Conservation (phyloP, 202 grass and related monocot genomes). For the Setaria italica region DNA sequence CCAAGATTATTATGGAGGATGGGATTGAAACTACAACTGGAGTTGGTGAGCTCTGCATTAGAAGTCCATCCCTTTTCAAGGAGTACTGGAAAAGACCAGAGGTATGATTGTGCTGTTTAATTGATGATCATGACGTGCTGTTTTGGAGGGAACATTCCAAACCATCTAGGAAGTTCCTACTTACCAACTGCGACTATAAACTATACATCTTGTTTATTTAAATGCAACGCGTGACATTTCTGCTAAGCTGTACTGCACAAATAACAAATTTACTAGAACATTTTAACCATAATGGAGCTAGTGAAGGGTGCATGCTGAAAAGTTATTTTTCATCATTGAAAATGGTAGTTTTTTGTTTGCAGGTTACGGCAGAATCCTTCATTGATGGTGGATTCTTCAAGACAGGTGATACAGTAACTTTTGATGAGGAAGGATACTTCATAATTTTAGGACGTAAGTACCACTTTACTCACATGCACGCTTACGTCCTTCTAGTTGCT, state of each 20-base stretch:
- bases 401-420: slow-evolving; percentile 92
- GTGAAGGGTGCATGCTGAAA: slow-evolving; percentile 19
- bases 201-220: slow-evolving; percentile 21
- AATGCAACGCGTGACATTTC: neutral
- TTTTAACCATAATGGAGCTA: neutral
- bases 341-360: slow-evolving; percentile 44
- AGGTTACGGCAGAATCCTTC: slow-evolving; percentile 87
- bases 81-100: slow-evolving; percentile 91
- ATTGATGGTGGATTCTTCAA: slow-evolving; percentile 87
- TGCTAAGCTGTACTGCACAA: slow-evolving; percentile 5
- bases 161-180: neutral
- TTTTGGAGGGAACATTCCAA: slow-evolving; percentile 1
- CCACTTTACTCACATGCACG: slow-evolving; percentile 20
- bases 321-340: slow-evolving; percentile 41
- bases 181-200: neutral
- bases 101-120: slow-evolving; percentile 51
- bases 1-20: slow-evolving; percentile 85
- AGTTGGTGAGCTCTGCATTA: slow-evolving; percentile 95
- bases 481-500: slow-evolving; percentile 25
- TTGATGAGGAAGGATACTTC: slow-evolving; percentile 86
- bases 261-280: slow-evolving; percentile 14
- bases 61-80: slow-evolving; percentile 92
- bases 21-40: slow-evolving; percentile 60
- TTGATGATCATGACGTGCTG: slow-evolving; percentile 11
- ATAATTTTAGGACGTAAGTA: slow-evolving; percentile 93